Conservation (phyloP, 306 rosid species). For the Quercus parvula region DNA sequence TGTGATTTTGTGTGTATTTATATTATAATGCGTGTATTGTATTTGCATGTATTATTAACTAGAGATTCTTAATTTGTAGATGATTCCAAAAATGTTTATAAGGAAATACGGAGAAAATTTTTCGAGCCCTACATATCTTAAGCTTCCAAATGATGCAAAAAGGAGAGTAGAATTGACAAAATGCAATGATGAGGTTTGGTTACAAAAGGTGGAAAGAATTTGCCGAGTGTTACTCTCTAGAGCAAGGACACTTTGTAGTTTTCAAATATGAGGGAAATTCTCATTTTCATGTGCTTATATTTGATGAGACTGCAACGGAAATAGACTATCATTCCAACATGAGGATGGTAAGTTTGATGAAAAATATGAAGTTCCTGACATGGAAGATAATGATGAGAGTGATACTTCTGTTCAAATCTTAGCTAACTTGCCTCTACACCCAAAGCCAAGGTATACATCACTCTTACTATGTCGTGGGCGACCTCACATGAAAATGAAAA, state of each 20-base stretch:
- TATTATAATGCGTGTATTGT: too few species aligned
- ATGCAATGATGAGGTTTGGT: not conserved
- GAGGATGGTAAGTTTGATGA: not conserved
- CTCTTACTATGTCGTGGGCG: too few species aligned
- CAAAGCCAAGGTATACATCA: too few species aligned
- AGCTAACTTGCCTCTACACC: not conserved
- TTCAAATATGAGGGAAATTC: conserved; percentile 21
- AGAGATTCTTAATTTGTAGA: not conserved
- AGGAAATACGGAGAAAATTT: not conserved
- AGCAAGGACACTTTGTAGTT: not conserved
- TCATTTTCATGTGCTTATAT: conserved; percentile 13
- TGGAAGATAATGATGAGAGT: not conserved
- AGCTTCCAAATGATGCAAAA: conserved; percentile 4
- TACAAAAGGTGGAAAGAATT: conserved; percentile 18
- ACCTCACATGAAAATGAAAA: too few species aligned
- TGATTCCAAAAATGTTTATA: not conserved
- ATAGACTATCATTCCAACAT: conserved; percentile 20
- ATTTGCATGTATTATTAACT: too few species aligned
- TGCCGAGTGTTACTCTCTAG: not conserved
- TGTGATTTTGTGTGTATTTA: too few species aligned
- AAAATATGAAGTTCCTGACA: not conserved
- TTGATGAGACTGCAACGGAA: conserved; percentile 10
- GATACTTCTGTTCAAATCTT: not conserved
- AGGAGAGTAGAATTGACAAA: not conserved
- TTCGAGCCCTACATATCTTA: not conserved